phyloP scores from a whole-genome alignment of 176 grass and related monocot species.

The Carex myosuroides region DNA sequence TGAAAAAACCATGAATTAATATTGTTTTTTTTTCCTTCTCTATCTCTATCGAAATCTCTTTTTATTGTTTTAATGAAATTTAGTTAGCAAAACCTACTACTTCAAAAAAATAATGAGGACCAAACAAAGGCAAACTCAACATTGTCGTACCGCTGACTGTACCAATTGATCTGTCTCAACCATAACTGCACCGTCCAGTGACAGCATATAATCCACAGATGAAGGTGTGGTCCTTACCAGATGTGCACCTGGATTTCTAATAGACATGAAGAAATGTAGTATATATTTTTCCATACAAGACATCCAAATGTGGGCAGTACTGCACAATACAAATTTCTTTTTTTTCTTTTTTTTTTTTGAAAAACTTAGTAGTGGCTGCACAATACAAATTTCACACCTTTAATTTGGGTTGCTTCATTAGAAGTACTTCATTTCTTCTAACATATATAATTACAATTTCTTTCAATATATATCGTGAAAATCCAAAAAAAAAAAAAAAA shows the following conservation, averaged over 20 bases:
- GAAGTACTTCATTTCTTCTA: background rate
- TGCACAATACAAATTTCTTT: background rate
- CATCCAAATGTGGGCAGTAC: background rate
- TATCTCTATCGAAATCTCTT: too few species aligned
- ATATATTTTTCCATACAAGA: background rate
- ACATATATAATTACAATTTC: background rate
- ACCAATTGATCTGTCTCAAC: background rate
- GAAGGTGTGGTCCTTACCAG: background rate
- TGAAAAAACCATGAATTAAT: too few species aligned
- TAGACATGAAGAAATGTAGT: background rate
- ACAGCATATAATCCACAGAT: background rate
- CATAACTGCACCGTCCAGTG: background rate
- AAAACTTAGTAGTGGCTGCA: too few species aligned
- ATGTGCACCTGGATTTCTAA: background rate
- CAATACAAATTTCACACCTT: background rate
- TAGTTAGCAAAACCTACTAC: too few species aligned
- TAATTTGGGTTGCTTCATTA: background rate
- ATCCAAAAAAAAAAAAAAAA: background rate
- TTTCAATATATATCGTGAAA: background rate
- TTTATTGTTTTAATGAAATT: too few species aligned
- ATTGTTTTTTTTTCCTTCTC: too few species aligned
- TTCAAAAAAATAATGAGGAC: background rate
- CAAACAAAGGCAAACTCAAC: background rate
- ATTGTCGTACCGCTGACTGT: background rate
- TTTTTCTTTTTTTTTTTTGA: too few species aligned